A percentile compares a stretch with the other conserved stretches of the same genome.
Evolutionary conservation across 345 rosid genomes (phyloP).

Genomic region (Conringia planisiliqua): DNA sequence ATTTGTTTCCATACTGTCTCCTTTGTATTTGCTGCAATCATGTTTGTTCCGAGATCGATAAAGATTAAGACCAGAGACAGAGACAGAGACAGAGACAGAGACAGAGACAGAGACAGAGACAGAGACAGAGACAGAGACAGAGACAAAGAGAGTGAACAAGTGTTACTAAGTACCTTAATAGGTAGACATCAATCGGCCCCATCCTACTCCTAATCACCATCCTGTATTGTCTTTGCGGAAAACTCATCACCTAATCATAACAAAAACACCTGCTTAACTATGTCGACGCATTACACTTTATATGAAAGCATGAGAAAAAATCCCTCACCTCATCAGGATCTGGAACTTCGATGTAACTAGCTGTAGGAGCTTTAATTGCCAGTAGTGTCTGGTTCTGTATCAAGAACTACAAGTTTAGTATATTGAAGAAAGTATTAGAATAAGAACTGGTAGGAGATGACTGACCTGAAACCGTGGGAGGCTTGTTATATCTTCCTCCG

Average conservation of each 20-base stretch:
- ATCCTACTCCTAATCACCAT: constrained; percentile 62
- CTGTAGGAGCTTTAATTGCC: constrained; percentile 69
- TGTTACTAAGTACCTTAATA: constrained; percentile 45
- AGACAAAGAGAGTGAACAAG: not conserved
- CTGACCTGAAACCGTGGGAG: constrained; percentile 62
- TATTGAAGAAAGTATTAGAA: not conserved
- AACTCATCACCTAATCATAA: constrained; percentile 45
- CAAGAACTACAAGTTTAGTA: constrained; percentile 12
- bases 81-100: not conserved
- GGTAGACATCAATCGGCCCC: constrained; percentile 66
- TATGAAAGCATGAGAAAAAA: not conserved
- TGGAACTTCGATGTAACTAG: constrained; percentile 69
- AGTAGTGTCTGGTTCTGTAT: constrained; percentile 58
- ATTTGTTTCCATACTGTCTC: constrained; percentile 37
- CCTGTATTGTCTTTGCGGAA: constrained; percentile 53
- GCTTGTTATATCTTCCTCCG: constrained; percentile 55
- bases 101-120: not conserved
- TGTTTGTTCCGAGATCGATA: constrained; percentile 9
- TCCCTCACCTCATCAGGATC: constrained; percentile 63
- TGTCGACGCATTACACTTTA: not conserved
- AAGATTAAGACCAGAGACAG: not conserved
- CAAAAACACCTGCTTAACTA: constrained; percentile 1
- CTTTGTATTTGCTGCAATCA: constrained; percentile 49
- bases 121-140: not conserved
- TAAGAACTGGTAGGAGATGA: constrained; percentile 15